phyloP scores from a whole-genome alignment of 352 stramenopile species.

The Paralagenidium karlingii region DNA sequence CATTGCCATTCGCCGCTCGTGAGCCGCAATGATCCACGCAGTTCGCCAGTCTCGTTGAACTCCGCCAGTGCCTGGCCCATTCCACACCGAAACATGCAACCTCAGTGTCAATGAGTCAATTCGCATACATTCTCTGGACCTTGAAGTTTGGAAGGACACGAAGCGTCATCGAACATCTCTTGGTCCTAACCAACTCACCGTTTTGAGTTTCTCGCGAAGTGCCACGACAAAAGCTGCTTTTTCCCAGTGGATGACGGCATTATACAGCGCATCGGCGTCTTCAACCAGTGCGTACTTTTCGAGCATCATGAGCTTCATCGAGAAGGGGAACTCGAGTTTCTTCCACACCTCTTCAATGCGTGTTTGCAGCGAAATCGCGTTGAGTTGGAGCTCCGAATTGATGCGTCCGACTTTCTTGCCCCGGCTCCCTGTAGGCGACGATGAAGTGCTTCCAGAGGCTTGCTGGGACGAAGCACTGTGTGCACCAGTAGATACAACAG shows the following conservation, averaged over 20 bases:
- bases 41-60: slow-evolving; percentile 18
- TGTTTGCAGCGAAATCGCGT: slow-evolving; percentile 29
- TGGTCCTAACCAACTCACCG: slow-evolving; percentile 12
- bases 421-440: background rate
- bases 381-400: slow-evolving; percentile 11
- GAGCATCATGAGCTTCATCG: slow-evolving; percentile 41
- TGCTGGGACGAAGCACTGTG: slow-evolving; percentile 9
- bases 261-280: slow-evolving; percentile 25
- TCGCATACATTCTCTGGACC: too few species aligned
- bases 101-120: background rate
- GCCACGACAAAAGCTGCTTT: slow-evolving; percentile 17
- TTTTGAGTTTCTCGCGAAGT: slow-evolving; percentile 33
- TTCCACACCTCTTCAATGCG: slow-evolving; percentile 44
- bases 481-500: slow-evolving; percentile 5
- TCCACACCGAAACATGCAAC: background rate
- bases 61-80: slow-evolving; percentile 10
- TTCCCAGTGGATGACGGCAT: slow-evolving; percentile 33
- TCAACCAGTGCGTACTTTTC: slow-evolving; percentile 41
- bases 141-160: slow-evolving; percentile 4
- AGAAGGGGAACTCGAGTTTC: slow-evolving; percentile 48
- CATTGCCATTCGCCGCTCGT: slow-evolving; percentile 21
- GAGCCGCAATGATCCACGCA: slow-evolving; percentile 15
- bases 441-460: slow-evolving; percentile 12
- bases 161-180: background rate
- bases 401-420: slow-evolving; percentile 1